phyloP scores from a whole-genome alignment of 2,329 filamentous ascomycete genomes.

The Fusarium paranaense region DNA sequence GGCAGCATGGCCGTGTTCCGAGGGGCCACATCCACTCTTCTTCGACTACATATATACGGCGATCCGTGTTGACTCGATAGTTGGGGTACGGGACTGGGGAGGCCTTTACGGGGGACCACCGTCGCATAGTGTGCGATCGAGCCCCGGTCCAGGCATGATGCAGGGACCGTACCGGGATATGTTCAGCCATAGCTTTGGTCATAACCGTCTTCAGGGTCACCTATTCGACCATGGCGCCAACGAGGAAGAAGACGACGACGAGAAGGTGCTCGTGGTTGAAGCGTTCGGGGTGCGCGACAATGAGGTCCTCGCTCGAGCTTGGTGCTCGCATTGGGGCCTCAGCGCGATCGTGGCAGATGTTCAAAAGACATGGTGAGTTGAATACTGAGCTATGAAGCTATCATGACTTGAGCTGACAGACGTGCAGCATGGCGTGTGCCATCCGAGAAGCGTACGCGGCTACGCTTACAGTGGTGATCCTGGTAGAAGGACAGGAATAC shows the following conservation, averaged over 20 bases:
- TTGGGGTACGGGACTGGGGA: constrained; percentile 75
- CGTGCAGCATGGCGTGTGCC: constrained; percentile 74
- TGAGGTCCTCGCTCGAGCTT: constrained; percentile 80
- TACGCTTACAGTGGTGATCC: constrained; percentile 77
- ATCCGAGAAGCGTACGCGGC: constrained; percentile 82
- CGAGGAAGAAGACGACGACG: constrained; percentile 64
- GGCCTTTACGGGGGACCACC: constrained; percentile 52
- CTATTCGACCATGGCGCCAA: constrained; percentile 40
- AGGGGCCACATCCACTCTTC: constrained; percentile 76
- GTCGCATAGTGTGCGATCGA: constrained; percentile 50
- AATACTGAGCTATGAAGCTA: background rate
- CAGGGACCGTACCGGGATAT: constrained; percentile 42
- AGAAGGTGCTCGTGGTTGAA: constrained; percentile 77
- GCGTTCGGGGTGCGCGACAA: constrained; percentile 80
- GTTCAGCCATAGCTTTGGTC: constrained; percentile 40
- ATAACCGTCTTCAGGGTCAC: constrained; percentile 22
- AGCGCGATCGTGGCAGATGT: constrained; percentile 78
- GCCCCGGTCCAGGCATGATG: constrained; percentile 48
- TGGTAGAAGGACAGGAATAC: constrained; percentile 64
- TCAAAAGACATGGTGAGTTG: constrained; percentile 72
- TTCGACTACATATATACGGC: constrained; percentile 74
- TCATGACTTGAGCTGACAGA: constrained; percentile 18
- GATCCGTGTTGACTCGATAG: constrained; percentile 72
- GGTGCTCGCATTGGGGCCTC: constrained; percentile 82
- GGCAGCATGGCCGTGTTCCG: constrained; percentile 72